A percentile compares a stretch with the other conserved stretches of the same genome.
Conservation (phyloP, 1,284 basidiomycete genomes). For the Apiotrichum mycotoxinovorans region DNA sequence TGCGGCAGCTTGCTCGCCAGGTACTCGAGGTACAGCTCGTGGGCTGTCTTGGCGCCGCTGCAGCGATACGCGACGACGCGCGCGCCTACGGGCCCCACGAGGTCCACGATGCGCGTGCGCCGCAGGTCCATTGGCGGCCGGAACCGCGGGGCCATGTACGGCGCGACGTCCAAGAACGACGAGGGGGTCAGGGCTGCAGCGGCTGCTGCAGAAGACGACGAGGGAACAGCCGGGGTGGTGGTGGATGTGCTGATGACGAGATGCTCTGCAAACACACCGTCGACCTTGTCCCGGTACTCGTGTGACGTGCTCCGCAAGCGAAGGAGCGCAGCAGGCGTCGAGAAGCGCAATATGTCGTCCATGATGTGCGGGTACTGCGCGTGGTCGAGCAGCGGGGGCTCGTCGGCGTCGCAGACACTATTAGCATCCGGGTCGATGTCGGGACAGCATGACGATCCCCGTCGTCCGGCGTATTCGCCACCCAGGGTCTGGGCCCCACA, state of each 20-base stretch:
- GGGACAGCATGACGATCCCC: too few species aligned
- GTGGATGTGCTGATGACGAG: neutral
- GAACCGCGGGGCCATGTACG: neutral
- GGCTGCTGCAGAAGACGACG: neutral
- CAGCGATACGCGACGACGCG: neutral
- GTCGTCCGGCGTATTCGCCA: too few species aligned
- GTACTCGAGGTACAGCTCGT: neutral
- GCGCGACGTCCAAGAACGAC: neutral
- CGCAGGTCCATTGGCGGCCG: neutral
- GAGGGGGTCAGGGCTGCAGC: neutral
- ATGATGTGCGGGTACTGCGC: conserved; percentile 11
- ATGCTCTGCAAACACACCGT: neutral
- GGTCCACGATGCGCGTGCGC: conserved; percentile 12
- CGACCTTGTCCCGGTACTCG: neutral
- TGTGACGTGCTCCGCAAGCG: neutral
- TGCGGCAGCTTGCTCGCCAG: neutral
- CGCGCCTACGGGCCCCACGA: conserved; percentile 9
- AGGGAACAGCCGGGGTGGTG: too few species aligned
- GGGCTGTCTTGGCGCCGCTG: neutral
- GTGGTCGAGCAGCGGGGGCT: conserved; percentile 12
- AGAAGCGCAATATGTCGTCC: conserved; percentile 2
- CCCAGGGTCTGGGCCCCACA: neutral
- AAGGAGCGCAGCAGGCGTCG: neutral
- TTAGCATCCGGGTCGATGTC: too few species aligned
- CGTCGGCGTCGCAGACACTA: neutral